Evolutionary conservation across 495 filamentous ascomycete genomes (phyloP).

Genomic region (Neurospora sp.): DNA sequence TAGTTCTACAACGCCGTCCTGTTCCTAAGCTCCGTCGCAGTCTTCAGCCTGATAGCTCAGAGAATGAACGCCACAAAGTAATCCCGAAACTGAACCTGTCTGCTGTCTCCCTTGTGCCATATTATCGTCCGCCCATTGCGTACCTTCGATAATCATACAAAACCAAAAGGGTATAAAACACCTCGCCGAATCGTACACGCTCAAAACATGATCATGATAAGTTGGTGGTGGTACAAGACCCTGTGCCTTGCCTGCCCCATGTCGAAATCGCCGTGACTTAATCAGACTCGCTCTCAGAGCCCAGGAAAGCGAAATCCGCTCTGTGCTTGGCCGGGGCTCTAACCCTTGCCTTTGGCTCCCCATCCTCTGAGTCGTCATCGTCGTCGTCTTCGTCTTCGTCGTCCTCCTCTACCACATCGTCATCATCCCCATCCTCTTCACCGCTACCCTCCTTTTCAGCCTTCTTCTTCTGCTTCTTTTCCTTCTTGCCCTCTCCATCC

Average conservation of each 20-base stretch:
- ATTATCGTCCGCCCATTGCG: neutral
- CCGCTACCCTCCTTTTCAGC: conserved; percentile 21
- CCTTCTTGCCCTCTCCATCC: conserved; percentile 15
- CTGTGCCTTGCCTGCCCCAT: neutral
- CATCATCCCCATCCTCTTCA: conserved; percentile 36
- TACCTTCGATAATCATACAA: neutral
- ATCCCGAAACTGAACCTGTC: neutral
- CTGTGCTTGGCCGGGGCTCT: conserved; percentile 24
- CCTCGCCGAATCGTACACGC: neutral
- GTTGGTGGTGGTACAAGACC: neutral
- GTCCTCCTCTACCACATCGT: conserved; percentile 34
- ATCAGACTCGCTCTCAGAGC: conserved; percentile 38
- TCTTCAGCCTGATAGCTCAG: conserved; percentile 87
- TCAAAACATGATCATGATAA: neutral
- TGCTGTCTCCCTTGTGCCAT: neutral
- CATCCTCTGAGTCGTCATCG: conserved; percentile 20
- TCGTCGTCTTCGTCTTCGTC: conserved; percentile 35
- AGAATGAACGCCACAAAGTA: conserved; percentile 39
- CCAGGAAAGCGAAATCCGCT: conserved; percentile 36
- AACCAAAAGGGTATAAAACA: conserved; percentile 1
- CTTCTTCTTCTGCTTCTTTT: conserved; percentile 13
- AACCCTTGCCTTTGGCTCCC: conserved; percentile 15
- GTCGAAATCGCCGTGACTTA: conserved; percentile 8
- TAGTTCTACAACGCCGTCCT: conserved; percentile 97
- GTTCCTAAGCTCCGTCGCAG: conserved; percentile 88